Evolutionary conservation across 1,284 basidiomycete genomes (phyloP).

Genomic region (Athelia psychrophila): DNA sequence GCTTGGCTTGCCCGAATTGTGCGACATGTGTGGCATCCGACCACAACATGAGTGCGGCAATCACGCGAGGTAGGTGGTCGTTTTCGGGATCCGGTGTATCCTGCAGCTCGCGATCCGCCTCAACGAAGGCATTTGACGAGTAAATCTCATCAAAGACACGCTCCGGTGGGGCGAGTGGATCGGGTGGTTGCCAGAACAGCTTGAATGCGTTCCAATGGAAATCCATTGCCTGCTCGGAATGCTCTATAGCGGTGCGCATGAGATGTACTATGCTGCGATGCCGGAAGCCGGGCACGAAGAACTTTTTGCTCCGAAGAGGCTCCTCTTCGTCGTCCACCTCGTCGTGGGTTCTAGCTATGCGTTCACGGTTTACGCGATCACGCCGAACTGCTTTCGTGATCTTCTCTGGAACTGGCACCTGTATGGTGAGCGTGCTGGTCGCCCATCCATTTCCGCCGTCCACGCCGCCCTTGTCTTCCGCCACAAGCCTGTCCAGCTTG

Average conservation of each 20-base stretch:
- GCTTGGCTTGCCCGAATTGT: constrained; percentile 23
- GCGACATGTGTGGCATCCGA: constrained; percentile 25
- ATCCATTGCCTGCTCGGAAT: constrained; percentile 5
- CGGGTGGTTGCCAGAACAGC: constrained; percentile 13
- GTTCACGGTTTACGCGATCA: background rate
- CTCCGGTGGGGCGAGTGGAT: constrained; percentile 7
- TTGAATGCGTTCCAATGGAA: constrained; percentile 19
- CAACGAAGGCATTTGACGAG: constrained; percentile 14
- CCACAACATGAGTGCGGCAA: constrained; percentile 21
- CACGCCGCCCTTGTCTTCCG: background rate
- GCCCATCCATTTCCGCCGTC: background rate
- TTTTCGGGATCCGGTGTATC: constrained; percentile 11
- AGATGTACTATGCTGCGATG: constrained; percentile 11
- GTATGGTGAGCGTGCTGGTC: constrained; percentile 13
- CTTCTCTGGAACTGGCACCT: constrained; percentile 17
- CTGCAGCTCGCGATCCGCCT: constrained; percentile 17
- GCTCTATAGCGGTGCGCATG: constrained; percentile 7
- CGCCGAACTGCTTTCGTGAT: constrained; percentile 10
- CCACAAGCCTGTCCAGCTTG: background rate
- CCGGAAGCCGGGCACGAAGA: constrained; percentile 2
- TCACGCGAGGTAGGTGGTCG: constrained; percentile 15
- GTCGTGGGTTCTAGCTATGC: constrained; percentile 1
- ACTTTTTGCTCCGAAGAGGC: background rate
- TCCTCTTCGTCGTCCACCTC: background rate
- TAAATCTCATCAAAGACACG: constrained; percentile 16